A percentile compares a stretch with the other conserved stretches of the same genome.
phyloP scores from a whole-genome alignment of 1,284 basidiomycete genomes.

The Cryptococcus maquisensis region DNA sequence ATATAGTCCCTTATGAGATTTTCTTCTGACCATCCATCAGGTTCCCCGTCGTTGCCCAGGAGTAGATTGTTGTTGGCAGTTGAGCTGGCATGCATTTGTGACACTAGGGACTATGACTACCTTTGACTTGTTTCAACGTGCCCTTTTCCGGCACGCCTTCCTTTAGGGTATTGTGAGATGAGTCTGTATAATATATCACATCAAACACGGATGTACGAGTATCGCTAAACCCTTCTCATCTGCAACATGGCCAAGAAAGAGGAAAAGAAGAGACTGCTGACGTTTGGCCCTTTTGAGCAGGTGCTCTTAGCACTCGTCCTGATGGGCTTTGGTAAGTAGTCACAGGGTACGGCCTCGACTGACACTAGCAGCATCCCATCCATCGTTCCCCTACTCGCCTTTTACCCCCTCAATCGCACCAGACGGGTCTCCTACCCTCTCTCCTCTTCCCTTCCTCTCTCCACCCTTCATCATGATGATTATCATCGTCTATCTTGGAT shows the following conservation, averaged over 20 bases:
- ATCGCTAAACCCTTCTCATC: not conserved
- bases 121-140: constrained; percentile 5
- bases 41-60: constrained; percentile 43
- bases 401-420: constrained; percentile 4
- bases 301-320: constrained; percentile 25
- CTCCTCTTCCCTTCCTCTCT: constrained; percentile 25
- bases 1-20: not conserved
- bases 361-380: constrained; percentile 18
- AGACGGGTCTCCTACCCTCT: constrained; percentile 10
- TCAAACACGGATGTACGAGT: not conserved
- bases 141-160: not conserved
- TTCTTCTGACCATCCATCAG: constrained; percentile 10
- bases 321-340: constrained; percentile 31
- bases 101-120: constrained; percentile 10
- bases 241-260: constrained; percentile 9
- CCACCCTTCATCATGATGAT: constrained; percentile 34
- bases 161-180: not conserved
- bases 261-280: constrained; percentile 21
- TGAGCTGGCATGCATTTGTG: constrained; percentile 36
- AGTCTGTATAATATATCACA: no score
- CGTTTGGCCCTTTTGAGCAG: constrained; percentile 36
- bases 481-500: constrained; percentile 33
- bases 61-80: constrained; percentile 35
- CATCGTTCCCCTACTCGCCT: constrained; percentile 26
- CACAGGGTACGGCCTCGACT: not conserved